phyloP scores from a whole-genome alignment of 306 rosid genomes.

The Trifolium dubium region DNA sequence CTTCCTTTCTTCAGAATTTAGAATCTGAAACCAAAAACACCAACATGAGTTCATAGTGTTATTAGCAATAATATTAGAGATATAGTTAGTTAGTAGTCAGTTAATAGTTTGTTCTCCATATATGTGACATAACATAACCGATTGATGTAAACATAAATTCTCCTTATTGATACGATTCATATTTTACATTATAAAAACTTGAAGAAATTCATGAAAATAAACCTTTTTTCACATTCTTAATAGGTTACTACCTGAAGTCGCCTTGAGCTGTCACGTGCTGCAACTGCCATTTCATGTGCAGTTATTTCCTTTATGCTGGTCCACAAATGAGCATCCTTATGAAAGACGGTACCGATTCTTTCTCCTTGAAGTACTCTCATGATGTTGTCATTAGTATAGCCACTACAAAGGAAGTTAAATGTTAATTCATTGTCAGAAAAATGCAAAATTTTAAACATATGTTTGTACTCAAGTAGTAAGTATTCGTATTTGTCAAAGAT shows the following conservation, averaged over 20 bases:
- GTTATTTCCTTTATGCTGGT: constrained; percentile 61
- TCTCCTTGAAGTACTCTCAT: constrained; percentile 79
- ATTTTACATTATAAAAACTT: too few relatives aligned
- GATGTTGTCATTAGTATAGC: constrained; percentile 74
- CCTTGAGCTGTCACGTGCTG: constrained; percentile 72
- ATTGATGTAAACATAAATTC: too few relatives aligned
- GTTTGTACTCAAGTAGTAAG: not conserved
- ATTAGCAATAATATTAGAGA: not conserved
- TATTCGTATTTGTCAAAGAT: too few relatives aligned
- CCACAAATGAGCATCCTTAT: constrained; percentile 86
- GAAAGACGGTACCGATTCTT: constrained; percentile 83
- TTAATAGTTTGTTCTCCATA: not conserved
- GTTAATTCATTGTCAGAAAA: constrained; percentile 35
- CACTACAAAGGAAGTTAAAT: constrained; percentile 53
- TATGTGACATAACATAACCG: too few relatives aligned
- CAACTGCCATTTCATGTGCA: constrained; percentile 83
- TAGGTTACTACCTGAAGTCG: constrained; percentile 60
- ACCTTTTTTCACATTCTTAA: constrained; percentile 12
- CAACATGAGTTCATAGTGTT: not conserved
- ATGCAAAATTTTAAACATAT: not conserved
- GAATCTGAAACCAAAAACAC: constrained; percentile 51
- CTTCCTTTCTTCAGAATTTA: constrained; percentile 64
- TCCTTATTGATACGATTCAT: too few relatives aligned
- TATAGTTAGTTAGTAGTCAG: too few relatives aligned
- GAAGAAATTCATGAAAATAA: constrained; percentile 29